Percentiles rank a stretch among this genome's conserved stretches.
Conservation (phyloP, 306 rosid species). For the Inga leiocalycina region DNA sequence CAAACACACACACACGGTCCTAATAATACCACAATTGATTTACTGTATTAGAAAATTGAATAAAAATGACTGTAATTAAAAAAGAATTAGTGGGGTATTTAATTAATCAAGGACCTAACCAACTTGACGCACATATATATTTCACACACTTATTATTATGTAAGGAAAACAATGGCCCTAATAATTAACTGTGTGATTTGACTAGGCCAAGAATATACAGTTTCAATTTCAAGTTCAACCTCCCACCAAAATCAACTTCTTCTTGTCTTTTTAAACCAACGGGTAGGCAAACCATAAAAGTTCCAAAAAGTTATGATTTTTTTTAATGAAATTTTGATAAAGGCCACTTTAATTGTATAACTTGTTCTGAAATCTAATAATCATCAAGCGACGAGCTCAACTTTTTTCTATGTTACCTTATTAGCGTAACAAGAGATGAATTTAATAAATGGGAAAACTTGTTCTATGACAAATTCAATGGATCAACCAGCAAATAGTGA, state of each 20-base stretch:
- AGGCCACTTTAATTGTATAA: not conserved
- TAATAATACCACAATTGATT: not conserved
- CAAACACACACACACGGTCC: not conserved
- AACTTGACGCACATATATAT: not conserved
- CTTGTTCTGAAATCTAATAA: not conserved
- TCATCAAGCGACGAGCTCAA: not conserved
- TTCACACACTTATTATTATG: not conserved
- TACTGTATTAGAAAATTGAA: not conserved
- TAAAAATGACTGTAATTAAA: not conserved
- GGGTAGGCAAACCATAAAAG: not conserved
- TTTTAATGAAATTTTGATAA: not conserved
- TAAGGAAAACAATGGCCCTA: constrained; percentile 2
- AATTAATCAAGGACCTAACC: not conserved
- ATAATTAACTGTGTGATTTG: constrained; percentile 15
- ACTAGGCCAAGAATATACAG: not conserved
- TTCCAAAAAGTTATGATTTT: not conserved
- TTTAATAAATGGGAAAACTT: not conserved
- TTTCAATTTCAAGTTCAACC: constrained; percentile 23
- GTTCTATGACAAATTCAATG: constrained; percentile 1
- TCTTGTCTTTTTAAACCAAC: not conserved
- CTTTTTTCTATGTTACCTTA: not conserved
- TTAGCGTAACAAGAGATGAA: not conserved
- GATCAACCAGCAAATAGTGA: not conserved
- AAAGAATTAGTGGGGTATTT: not conserved
- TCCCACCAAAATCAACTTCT: not conserved